These are phyloP conservation scores for Bondarzewia mesenterica DNA, from an alignment of 1,284 basidiomycete genomes.

Conservation along the genomic window DNA sequence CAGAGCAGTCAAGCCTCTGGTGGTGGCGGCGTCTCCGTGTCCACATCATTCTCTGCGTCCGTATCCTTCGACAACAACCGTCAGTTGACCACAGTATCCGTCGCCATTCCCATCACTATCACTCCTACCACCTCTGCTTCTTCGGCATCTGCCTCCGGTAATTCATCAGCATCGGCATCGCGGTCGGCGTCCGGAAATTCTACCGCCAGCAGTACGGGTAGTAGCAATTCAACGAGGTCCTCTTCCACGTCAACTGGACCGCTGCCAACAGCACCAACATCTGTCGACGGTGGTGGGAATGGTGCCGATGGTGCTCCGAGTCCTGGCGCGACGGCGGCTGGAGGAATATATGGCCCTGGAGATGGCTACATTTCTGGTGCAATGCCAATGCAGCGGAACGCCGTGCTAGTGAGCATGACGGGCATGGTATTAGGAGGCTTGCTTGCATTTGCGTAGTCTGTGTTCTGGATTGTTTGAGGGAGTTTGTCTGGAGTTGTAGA, in stretches of 20 bases:
- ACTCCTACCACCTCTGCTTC: conserved; percentile 19
- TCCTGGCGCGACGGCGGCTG: conserved; percentile 32
- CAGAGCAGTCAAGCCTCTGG: conserved; percentile 5
- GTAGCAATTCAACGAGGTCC: conserved; percentile 15
- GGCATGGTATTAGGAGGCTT: conserved; percentile 36
- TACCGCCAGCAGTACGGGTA: conserved; percentile 3
- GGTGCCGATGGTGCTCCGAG: conserved; percentile 38
- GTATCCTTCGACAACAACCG: conserved; percentile 28
- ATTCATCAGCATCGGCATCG: conserved; percentile 13
- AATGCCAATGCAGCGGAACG: conserved; percentile 30
- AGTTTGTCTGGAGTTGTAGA: no score
- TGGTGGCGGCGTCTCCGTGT: conserved; percentile 11
- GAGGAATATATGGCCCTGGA: conserved; percentile 46
- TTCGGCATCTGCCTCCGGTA: conserved; percentile 9
- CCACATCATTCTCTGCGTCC: conserved; percentile 16
- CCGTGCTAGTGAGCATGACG: conserved; percentile 29
- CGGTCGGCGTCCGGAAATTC: conserved; percentile 12
- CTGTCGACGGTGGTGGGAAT: conserved; percentile 43
- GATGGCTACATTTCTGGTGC: conserved; percentile 59
- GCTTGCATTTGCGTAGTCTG: background rate
- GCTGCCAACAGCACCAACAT: conserved; percentile 49
- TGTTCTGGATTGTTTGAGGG: background rate
- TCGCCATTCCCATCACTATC: conserved; percentile 35
- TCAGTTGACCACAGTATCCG: conserved; percentile 28
- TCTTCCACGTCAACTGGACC: conserved; percentile 24